Evolutionary conservation across 140 eudicot genomes (phyloP), one percentile per base, ranked within the genome.

Genomic region (Erigeron philadelphicus): DNA sequence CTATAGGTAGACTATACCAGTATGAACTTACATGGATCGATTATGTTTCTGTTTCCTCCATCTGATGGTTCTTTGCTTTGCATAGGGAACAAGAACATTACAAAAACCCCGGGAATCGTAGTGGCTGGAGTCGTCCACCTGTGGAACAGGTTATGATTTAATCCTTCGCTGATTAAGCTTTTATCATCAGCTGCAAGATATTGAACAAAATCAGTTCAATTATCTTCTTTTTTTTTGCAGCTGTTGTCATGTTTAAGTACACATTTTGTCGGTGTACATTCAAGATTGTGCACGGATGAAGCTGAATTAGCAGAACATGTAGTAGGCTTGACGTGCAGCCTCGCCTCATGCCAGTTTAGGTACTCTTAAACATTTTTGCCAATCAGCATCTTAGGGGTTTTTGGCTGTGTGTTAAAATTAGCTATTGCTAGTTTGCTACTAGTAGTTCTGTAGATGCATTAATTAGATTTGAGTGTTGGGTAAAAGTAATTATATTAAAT

Each of bases 221-320:
- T 58, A 19, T 58, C 59, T 0, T 58, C 59, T 0, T 41, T 53
- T 19, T 70, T 55, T 17, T 76, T 9, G 38, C 84, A 88, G 98
- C 67, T 81, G 46, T 70, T 92, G 54, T 71, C 98, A 68, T 81
- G 75, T 47, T 78, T 92, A 73, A 76, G 84, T 46, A 86, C 95
- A 70, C 88, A 86, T 68, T 92, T 82, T 74, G 78, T 59, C 38
- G 80, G 81, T 64, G 96, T 92, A 57, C 96, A 84, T 83, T 86
- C 98, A 47, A 86, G 98, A 77, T 92, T 81, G 67, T 92, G 96
- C 70, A 75, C 78, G 8, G 98, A 92, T 83, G 96, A 88, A 80
- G 81, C 95, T 64, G 98, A 88, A 80, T 78, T 92, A 79, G 95
- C 96, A 45, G 98, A 92, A 72, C 98, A 92, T 78, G 96, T 88